Conservation (phyloP, 208 protist genomes). For the Leptomonas seymouri region DNA sequence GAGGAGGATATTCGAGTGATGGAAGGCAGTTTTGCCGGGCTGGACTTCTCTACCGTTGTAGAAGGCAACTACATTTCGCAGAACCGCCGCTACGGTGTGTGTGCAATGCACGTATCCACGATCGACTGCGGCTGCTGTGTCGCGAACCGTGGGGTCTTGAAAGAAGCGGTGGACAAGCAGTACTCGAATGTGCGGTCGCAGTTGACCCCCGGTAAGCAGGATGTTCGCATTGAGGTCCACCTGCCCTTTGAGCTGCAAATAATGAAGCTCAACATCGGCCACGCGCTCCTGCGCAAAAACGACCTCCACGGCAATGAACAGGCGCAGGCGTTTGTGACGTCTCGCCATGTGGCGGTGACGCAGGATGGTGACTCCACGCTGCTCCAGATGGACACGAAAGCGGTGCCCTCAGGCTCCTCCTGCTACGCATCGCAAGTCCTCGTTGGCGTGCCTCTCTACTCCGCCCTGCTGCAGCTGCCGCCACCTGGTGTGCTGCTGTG, state of each 20-base stretch:
- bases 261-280: constrained; percentile 36
- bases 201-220: constrained; percentile 37
- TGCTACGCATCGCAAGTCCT: constrained; percentile 70
- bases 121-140: constrained; percentile 44
- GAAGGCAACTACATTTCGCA: constrained; percentile 67
- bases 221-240: constrained; percentile 13
- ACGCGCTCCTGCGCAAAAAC: constrained; percentile 64
- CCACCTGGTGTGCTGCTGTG: constrained; percentile 67
- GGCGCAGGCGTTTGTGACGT: constrained; percentile 61
- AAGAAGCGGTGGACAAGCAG: constrained; percentile 35
- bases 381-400: constrained; percentile 74
- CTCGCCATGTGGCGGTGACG: constrained; percentile 65
- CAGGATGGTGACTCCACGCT: constrained; percentile 51
- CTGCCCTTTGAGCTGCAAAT: constrained; percentile 42
- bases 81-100: constrained; percentile 53
- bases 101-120: constrained; percentile 73
- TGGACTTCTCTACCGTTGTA: constrained; percentile 45
- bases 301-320: constrained; percentile 56
- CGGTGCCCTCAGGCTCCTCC: constrained; percentile 39
- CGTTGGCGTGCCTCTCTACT: constrained; percentile 50
- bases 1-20: constrained; percentile 18
- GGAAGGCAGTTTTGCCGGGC: constrained; percentile 3
- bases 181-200: constrained; percentile 51
- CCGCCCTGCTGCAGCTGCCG: constrained; percentile 52
- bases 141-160: constrained; percentile 32